Conservation (phyloP, 176 grass and related monocot genomes). For the Hordeum marinum region DNA sequence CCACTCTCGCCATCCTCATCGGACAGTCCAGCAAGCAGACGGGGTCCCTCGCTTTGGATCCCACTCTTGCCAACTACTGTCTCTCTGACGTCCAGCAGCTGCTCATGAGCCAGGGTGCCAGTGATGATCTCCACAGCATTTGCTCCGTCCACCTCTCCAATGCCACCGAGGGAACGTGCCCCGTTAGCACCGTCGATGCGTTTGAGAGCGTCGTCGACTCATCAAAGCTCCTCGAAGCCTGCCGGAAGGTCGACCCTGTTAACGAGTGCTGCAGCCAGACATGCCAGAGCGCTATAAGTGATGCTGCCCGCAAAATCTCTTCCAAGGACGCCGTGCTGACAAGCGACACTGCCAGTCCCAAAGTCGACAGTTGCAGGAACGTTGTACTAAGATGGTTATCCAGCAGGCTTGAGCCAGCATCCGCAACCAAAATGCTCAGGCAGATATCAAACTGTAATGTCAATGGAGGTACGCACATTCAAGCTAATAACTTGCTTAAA, state of each 20-base stretch:
- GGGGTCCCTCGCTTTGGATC: conserved; percentile 67
- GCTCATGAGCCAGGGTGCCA: conserved; percentile 67
- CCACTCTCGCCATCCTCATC: conserved; percentile 82
- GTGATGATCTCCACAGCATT: conserved; percentile 56
- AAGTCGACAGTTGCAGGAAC: conserved; percentile 65
- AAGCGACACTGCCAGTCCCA: conserved; percentile 27
- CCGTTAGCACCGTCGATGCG: conserved; percentile 45
- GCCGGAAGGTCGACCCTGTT: conserved; percentile 76
- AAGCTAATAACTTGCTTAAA: not conserved
- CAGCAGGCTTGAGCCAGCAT: conserved; percentile 61
- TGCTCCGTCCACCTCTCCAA: conserved; percentile 74
- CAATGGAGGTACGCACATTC: conserved; percentile 79
- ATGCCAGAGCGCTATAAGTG: conserved; percentile 77
- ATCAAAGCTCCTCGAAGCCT: conserved; percentile 73
- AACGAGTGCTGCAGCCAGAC: conserved; percentile 90
- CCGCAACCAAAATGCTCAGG: conserved; percentile 71
- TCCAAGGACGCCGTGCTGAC: conserved; percentile 43
- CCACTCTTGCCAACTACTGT: conserved; percentile 69
- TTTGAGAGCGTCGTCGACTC: conserved; percentile 79
- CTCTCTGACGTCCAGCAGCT: conserved; percentile 92
- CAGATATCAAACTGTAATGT: conserved; percentile 95
- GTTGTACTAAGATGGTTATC: conserved; percentile 94
- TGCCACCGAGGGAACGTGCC: conserved; percentile 71
- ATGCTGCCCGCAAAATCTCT: conserved; percentile 70
- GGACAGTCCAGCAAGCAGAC: conserved; percentile 89